Evolutionary conservation across 2,329 filamentous ascomycete genomes (phyloP), one percentile per base, ranked within the genome.

Genomic region (Colletotrichum liaoningense): DNA sequence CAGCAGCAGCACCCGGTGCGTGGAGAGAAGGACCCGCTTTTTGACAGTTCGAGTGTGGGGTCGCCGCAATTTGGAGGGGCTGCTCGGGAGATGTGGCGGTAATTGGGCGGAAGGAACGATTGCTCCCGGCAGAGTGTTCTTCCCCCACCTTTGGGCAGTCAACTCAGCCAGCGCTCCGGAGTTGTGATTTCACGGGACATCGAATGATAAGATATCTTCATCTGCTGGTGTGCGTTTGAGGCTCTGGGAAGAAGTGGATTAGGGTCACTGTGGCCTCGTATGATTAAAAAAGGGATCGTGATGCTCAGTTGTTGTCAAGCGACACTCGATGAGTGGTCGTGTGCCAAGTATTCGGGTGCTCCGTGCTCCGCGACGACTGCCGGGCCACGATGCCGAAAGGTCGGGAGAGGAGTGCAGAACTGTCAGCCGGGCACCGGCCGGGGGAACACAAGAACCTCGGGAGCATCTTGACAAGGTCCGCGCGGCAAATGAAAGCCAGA

Each of bases 41-140:
- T n/a, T 49, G 46, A 38, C 22, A 57, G 24, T 56, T 69, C 26
- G 26, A 26, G 46, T 33, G 71, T 73, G 71, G 70, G 60, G 66
- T 57, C 49, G 49, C 49, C n/a, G 64, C 35, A 49, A 28, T 49
- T 33, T 59, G 58, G 69, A 59, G 65, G 60, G 66, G 70, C 66
- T 55, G 59, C 33, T 66, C 71, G 71, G 71, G 71, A 73, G 60
- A 71, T 70, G 67, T 33, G 33, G 28, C 71, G 71, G 71, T 73
- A 73, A 73, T 73, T 73, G 67, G 68, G 46, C 62, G 58, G 16
- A 54, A 24, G 52, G 49, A 19, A 30, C 24, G 24, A 59, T 65
- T 70, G 42, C 42, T 57, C 56, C 67, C 72, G 72, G 72, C 57
- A 72, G 69, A 72, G 58, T 63, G 52, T 72, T 74, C 69, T 72